phyloP scores from a whole-genome alignment of 1,284 basidiomycete species.

The Marasmius tenuissimus region DNA sequence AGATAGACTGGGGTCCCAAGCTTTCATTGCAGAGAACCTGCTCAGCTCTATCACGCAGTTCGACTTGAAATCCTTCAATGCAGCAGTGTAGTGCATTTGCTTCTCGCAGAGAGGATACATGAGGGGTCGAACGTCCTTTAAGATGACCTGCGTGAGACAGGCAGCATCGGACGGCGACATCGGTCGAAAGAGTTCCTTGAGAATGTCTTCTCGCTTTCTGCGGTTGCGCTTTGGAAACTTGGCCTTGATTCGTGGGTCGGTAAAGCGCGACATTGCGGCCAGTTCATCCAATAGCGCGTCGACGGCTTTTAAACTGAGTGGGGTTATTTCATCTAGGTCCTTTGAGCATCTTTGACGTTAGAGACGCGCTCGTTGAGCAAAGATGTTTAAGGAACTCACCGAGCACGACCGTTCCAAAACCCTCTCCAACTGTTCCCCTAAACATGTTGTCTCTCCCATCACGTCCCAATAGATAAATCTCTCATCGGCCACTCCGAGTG shows the following conservation, averaged over 20 bases:
- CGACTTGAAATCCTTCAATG: conserved; percentile 56
- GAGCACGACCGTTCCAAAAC: conserved; percentile 36
- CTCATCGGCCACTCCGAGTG: conserved; percentile 43
- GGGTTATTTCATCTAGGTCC: conserved; percentile 24
- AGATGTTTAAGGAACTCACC: conserved; percentile 25
- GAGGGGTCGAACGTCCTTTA: conserved; percentile 80
- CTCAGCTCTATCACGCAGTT: conserved; percentile 56
- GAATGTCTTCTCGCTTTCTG: conserved; percentile 40
- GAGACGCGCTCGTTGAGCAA: not conserved
- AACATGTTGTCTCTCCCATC: conserved; percentile 55
- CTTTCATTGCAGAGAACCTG: conserved; percentile 63
- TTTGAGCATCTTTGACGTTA: conserved; percentile 5
- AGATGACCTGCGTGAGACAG: conserved; percentile 78
- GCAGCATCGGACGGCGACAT: conserved; percentile 62
- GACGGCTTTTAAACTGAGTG: conserved; percentile 48
- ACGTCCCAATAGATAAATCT: conserved; percentile 51
- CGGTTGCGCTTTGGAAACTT: conserved; percentile 22
- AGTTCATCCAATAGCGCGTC: conserved; percentile 72
- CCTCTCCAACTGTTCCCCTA: conserved; percentile 64
- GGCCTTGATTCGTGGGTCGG: conserved; percentile 41
- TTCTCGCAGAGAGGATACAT: conserved; percentile 61
- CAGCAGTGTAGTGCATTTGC: conserved; percentile 42
- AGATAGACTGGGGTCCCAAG: conserved; percentile 62
- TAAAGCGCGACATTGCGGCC: conserved; percentile 64
- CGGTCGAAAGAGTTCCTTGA: conserved; percentile 51